These are phyloP conservation scores for Boletus tylopilopsis DNA, from an alignment of 768 basidiomycete genomes.

Conservation along the genomic window DNA sequence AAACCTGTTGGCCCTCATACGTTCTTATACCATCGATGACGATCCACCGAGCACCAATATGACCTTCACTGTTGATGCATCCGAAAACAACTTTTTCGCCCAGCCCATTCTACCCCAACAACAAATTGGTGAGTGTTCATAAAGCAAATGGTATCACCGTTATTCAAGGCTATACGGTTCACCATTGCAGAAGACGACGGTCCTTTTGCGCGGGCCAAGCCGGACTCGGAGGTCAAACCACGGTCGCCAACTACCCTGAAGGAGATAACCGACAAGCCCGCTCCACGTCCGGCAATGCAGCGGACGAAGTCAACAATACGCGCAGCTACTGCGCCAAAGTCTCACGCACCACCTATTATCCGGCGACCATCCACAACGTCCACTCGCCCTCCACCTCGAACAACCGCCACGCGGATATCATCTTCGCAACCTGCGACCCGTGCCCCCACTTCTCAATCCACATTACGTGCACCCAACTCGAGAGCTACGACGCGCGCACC, in stretches of 20 bases:
- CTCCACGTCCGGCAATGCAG: constrained; percentile 8
- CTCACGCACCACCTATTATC: constrained; percentile 10
- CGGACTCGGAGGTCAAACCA: constrained; percentile 5
- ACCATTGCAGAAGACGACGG: constrained; percentile 25
- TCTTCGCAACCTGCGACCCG: constrained; percentile 24
- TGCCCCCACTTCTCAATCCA: constrained; percentile 22
- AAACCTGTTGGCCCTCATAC: constrained; percentile 34
- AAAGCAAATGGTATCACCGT: neutral
- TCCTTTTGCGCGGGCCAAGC: constrained; percentile 22
- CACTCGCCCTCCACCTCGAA: constrained; percentile 9
- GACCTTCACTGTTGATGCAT: constrained; percentile 19
- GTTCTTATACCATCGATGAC: constrained; percentile 35
- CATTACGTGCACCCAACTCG: constrained; percentile 11
- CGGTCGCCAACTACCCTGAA: constrained; percentile 1
- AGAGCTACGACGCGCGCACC: constrained; percentile 19
- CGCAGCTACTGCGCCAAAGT: neutral
- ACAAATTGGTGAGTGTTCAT: constrained; percentile 23
- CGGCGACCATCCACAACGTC: constrained; percentile 8
- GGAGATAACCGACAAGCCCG: constrained; percentile 1
- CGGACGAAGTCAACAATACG: constrained; percentile 3
- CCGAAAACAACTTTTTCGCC: constrained; percentile 23
- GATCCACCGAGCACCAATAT: constrained; percentile 14
- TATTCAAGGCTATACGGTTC: neutral
- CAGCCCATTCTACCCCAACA: constrained; percentile 13
- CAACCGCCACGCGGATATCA: neutral